phyloP scores from a whole-genome alignment of 495 filamentous ascomycete genomes.

The Penicillium ochrochloron region DNA sequence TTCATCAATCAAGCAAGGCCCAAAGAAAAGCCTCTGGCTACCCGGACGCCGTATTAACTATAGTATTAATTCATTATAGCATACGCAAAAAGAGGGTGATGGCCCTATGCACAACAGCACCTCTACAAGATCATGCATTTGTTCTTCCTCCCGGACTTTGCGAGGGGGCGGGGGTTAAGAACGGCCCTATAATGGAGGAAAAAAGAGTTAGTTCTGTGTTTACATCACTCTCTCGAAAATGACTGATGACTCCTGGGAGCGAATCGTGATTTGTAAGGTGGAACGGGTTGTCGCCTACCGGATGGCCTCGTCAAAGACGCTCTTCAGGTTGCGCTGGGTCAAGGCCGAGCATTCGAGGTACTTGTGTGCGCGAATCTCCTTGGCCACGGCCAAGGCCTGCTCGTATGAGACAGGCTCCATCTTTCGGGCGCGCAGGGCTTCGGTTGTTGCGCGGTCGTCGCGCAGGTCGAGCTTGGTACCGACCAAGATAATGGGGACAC shows the following conservation, averaged over 20 bases:
- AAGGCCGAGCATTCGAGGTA: constrained; percentile 98
- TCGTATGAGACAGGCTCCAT: constrained; percentile 94
- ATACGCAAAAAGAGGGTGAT: constrained; percentile 31
- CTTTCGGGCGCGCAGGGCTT: constrained; percentile 77
- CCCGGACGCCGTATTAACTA: constrained; percentile 54
- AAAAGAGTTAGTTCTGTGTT: neutral
- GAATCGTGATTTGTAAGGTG: neutral
- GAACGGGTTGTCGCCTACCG: constrained; percentile 57
- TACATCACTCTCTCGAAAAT: neutral
- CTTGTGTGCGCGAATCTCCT: constrained; percentile 91
- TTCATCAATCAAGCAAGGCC: constrained; percentile 36
- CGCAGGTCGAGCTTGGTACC: constrained; percentile 96
- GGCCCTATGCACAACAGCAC: constrained; percentile 20
- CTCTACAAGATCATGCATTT: constrained; percentile 81
- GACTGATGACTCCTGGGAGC: neutral
- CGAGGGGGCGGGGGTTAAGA: constrained; percentile 72
- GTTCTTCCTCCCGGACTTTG: constrained; percentile 63
- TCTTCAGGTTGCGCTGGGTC: constrained; percentile 94
- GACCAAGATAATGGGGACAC: constrained; percentile 94
- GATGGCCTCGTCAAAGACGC: constrained; percentile 97
- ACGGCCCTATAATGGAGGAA: constrained; percentile 69
- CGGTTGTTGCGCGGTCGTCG: constrained; percentile 81
- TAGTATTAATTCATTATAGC: constrained; percentile 49
- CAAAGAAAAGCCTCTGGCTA: constrained; percentile 33
- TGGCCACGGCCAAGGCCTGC: constrained; percentile 79